These are phyloP conservation scores for Colletotrichum noveboracense DNA, from an alignment of 2,329 filamentous ascomycete species.

Conservation along the genomic window DNA sequence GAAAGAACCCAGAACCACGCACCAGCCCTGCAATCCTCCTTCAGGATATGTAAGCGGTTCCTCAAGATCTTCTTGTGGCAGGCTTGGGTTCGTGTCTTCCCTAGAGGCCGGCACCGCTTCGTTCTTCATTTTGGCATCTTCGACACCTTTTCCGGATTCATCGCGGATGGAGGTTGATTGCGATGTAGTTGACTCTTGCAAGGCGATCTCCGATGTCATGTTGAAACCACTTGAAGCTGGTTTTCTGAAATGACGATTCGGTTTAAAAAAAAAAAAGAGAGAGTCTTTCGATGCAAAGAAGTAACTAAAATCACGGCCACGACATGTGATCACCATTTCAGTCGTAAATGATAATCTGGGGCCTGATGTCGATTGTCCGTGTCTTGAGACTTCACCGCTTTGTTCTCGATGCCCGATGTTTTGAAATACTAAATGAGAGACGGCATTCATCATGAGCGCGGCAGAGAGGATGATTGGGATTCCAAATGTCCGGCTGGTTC, in stretches of 20 bases:
- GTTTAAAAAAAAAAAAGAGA: not conserved
- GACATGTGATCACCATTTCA: not conserved
- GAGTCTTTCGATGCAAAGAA: not conserved
- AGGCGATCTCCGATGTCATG: not conserved
- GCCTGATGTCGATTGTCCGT: not conserved
- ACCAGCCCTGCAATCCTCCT: conserved; percentile 79
- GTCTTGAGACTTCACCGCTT: not conserved
- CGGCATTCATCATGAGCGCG: not conserved
- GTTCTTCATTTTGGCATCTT: not conserved
- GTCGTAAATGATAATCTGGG: not conserved
- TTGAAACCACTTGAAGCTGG: not conserved
- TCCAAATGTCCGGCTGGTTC: not conserved
- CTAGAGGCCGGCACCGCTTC: not conserved
- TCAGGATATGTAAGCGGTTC: conserved; percentile 58
- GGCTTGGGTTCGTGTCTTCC: not conserved
- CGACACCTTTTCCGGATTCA: not conserved
- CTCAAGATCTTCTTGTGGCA: not conserved
- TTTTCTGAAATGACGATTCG: not conserved
- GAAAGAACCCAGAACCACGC: conserved; percentile 81
- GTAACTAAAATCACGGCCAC: not conserved
- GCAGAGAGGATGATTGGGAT: not conserved
- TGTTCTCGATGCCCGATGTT: not conserved
- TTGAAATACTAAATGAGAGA: not conserved
- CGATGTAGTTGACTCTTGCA: not conserved
- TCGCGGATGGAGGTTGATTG: not conserved